Evolutionary conservation across 345 rosid species (phyloP).

Genomic region (Acer saccharum): DNA sequence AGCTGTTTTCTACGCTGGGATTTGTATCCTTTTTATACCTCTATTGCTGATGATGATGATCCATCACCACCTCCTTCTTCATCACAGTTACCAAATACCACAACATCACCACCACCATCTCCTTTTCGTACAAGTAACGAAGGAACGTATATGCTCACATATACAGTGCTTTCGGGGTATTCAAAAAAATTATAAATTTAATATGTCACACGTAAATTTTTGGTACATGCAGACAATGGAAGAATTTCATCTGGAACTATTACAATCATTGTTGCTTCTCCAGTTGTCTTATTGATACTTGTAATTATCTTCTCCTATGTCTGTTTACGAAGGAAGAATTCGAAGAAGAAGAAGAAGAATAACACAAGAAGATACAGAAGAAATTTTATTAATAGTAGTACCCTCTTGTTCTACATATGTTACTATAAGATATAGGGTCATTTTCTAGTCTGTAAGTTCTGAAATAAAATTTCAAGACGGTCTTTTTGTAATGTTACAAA

Average conservation of each 20-base stretch:
- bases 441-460: too few relatives aligned
- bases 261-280: neutral
- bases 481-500: too few relatives aligned
- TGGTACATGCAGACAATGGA: neutral
- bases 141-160: too few relatives aligned
- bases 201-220: too few relatives aligned
- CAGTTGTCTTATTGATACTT: neutral
- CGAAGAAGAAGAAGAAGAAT: neutral
- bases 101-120: neutral
- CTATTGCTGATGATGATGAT: neutral
- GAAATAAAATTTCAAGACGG: too few relatives aligned
- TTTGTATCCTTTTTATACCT: neutral
- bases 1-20: neutral
- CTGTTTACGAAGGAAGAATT: neutral
- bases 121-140: neutral
- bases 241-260: neutral
- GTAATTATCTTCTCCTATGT: neutral
- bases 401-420: too few relatives aligned
- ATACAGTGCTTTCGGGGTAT: too few relatives aligned
- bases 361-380: neutral
- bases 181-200: neutral
- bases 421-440: too few relatives aligned
- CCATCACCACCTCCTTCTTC: neutral
- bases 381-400: too few relatives aligned
- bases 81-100: too few relatives aligned